Conservation (phyloP, 345 rosid species). For the Bruguiera sexangula region DNA sequence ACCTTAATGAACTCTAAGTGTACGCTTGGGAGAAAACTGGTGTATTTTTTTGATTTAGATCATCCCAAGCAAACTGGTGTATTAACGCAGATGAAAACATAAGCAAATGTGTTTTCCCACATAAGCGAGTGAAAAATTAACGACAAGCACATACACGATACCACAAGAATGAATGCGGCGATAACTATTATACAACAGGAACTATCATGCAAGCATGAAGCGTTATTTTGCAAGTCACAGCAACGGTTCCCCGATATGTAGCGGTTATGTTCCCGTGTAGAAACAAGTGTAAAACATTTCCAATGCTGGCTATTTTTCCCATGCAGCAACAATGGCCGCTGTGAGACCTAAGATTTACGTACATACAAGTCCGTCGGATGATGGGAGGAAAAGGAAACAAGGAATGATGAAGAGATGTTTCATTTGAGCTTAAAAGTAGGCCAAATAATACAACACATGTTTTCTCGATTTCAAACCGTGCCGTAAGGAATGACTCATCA, state of each 20-base stretch:
- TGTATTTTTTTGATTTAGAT: no score
- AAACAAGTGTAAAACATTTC: neutral
- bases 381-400: no score
- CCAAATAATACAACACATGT: constrained; percentile 11
- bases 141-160: no score
- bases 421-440: neutral
- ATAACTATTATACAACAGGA: neutral
- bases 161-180: no score
- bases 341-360: constrained; percentile 21
- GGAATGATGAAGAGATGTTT: no score
- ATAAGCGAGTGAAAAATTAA: no score
- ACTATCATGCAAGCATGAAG: neutral
- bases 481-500: neutral
- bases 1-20: no score
- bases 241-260: neutral
- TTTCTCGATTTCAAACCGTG: no score
- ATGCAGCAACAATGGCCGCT: constrained; percentile 7
- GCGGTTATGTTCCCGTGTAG: neutral
- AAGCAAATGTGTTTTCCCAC: no score
- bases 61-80: no score
- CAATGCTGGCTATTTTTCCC: neutral
- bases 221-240: neutral
- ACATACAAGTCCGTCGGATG: constrained; percentile 11
- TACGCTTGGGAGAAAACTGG: no score
- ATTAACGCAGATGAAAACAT: no score